A percentile compares a stretch with the other conserved stretches of the same genome.
These are phyloP conservation scores for Jamesozyma hellenica DNA, from an alignment of 805 yeast species.

Conservation along the genomic window DNA sequence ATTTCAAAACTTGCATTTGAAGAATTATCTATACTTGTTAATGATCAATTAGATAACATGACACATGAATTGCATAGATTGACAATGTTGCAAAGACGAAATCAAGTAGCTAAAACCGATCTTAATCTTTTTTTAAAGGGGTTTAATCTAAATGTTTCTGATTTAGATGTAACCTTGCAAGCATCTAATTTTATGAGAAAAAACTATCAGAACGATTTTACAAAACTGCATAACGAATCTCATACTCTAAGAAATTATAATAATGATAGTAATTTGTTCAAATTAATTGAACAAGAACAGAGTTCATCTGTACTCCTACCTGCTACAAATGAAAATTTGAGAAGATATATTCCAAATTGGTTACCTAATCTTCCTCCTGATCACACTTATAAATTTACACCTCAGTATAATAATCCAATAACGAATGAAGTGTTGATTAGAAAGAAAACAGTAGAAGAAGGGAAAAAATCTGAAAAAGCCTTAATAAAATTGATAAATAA, in stretches of 20 bases:
- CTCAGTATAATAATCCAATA: slow-evolving; percentile 50
- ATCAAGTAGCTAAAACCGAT: slow-evolving; percentile 44
- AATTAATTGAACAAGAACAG: slow-evolving; percentile 12
- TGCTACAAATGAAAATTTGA: slow-evolving; percentile 31
- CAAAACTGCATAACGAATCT: slow-evolving; percentile 4
- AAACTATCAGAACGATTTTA: slow-evolving; percentile 9
- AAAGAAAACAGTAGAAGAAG: slow-evolving; percentile 67
- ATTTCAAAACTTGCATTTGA: slow-evolving; percentile 31
- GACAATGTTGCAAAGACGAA: slow-evolving; percentile 52
- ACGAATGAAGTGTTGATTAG: slow-evolving; percentile 65
- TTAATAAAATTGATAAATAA: slow-evolving; percentile 30
- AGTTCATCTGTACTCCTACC: slow-evolving; percentile 32
- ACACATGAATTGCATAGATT: slow-evolving; percentile 37
- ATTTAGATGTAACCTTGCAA: slow-evolving; percentile 32
- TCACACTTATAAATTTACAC: slow-evolving; percentile 77
- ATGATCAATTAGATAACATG: slow-evolving; percentile 32
- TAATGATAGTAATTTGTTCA: slow-evolving; percentile 1
- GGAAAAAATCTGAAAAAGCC: slow-evolving; percentile 71
- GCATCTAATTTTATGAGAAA: slow-evolving; percentile 17
- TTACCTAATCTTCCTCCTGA: slow-evolving; percentile 89
- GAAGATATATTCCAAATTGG: slow-evolving; percentile 55
- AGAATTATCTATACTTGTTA: slow-evolving; percentile 30
- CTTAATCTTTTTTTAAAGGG: slow-evolving; percentile 36
- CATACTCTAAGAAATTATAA: neutral
- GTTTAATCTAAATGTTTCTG: slow-evolving; percentile 33